phyloP scores from a whole-genome alignment of 495 filamentous ascomycete genomes.

The Trichoderma erinaceum region DNA sequence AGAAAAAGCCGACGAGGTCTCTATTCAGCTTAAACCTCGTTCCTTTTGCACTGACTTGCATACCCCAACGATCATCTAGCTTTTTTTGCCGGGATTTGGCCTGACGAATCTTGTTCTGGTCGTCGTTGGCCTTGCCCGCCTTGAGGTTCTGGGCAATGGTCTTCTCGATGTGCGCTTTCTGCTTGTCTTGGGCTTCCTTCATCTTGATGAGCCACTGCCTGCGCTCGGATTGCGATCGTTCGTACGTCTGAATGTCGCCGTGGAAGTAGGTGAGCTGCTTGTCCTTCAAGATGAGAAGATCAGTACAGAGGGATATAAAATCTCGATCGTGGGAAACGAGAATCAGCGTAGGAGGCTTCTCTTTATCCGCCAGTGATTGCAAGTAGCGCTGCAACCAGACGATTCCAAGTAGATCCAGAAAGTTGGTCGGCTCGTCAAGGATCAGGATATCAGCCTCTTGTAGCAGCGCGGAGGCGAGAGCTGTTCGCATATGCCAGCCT shows the following conservation, averaged over 20 bases:
- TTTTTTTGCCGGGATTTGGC: slow-evolving; percentile 75
- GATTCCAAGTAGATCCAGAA: slow-evolving; percentile 72
- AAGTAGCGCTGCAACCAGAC: slow-evolving; percentile 76
- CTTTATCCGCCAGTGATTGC: slow-evolving; percentile 37
- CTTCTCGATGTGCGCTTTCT: slow-evolving; percentile 69
- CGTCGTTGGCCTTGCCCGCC: slow-evolving; percentile 62
- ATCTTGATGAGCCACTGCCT: slow-evolving; percentile 60
- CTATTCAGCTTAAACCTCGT: slow-evolving; percentile 72
- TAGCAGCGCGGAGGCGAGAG: slow-evolving; percentile 59
- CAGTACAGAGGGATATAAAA: slow-evolving; percentile 65
- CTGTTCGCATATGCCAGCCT: slow-evolving; percentile 71
- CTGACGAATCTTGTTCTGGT: slow-evolving; percentile 73
- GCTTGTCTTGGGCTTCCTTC: slow-evolving; percentile 72
- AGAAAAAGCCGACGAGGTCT: slow-evolving; percentile 58
- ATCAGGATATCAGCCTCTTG: slow-evolving; percentile 72
- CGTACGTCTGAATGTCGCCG: slow-evolving; percentile 64
- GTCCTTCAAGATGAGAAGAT: slow-evolving; percentile 68
- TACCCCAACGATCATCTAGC: slow-evolving; percentile 69
- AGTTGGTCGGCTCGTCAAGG: slow-evolving; percentile 84
- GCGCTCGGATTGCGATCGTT: slow-evolving; percentile 57
- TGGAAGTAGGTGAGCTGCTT: slow-evolving; percentile 60
- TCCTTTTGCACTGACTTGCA: slow-evolving; percentile 64
- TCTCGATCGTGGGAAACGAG: slow-evolving; percentile 76
- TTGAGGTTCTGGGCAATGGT: slow-evolving; percentile 65
- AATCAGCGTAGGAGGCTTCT: slow-evolving; percentile 49